Conservation (phyloP, 208 protist genomes). For the Trypanosoma brucei region DNA sequence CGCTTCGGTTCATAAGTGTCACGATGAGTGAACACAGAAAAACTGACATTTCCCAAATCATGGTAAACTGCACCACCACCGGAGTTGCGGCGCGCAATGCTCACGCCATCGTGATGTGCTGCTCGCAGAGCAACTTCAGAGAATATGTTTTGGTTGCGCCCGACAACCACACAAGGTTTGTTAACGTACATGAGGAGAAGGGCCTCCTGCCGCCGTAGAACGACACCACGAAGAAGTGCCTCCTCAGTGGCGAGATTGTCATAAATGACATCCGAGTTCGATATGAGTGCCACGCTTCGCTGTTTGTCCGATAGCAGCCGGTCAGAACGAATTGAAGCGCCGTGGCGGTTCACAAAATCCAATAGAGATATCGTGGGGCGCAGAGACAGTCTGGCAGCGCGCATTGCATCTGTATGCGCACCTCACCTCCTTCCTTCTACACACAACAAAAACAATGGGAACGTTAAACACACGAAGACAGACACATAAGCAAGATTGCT, state of each 20-base stretch:
- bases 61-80: slow-evolving; percentile 86
- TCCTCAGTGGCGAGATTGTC: slow-evolving; percentile 77
- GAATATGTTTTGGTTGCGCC: slow-evolving; percentile 79
- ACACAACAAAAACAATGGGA: slow-evolving; percentile 2
- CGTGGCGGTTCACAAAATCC: slow-evolving; percentile 13
- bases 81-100: slow-evolving; percentile 65
- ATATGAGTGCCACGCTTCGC: slow-evolving; percentile 27
- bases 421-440: neutral
- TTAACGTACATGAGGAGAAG: slow-evolving; percentile 77
- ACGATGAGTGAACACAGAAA: slow-evolving; percentile 80
- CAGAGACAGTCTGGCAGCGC: neutral
- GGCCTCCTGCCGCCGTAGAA: slow-evolving; percentile 27
- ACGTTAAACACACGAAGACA: neutral
- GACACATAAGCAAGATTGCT: too few relatives aligned
- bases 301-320: slow-evolving; percentile 1
- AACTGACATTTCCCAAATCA: slow-evolving; percentile 72
- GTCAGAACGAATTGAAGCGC: neutral
- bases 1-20: slow-evolving; percentile 60
- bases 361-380: slow-evolving; percentile 7
- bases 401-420: slow-evolving; percentile 1
- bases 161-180: slow-evolving; percentile 76
- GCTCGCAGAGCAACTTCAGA: slow-evolving; percentile 54
- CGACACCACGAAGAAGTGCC: slow-evolving; percentile 55
- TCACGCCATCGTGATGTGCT: slow-evolving; percentile 34
- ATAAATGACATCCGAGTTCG: slow-evolving; percentile 52